phyloP scores from a whole-genome alignment of 1,284 basidiomycete genomes.

The Trichosporon sp. region DNA sequence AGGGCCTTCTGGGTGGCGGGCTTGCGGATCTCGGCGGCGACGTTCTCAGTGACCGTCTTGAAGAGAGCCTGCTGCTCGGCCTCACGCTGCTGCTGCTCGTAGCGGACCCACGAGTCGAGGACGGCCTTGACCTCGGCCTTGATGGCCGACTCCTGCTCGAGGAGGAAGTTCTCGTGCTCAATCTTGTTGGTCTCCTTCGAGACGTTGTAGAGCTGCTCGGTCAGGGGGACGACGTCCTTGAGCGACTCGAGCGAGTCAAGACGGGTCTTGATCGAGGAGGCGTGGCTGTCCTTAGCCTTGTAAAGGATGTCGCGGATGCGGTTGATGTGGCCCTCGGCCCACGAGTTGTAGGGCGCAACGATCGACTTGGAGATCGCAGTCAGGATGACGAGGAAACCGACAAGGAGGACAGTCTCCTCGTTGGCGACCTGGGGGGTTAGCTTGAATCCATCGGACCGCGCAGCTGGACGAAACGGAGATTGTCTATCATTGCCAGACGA shows the following conservation, averaged over 20 bases:
- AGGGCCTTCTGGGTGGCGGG: slow-evolving; percentile 93
- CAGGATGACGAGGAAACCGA: slow-evolving; percentile 82
- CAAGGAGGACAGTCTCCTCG: slow-evolving; percentile 80
- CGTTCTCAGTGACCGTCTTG: slow-evolving; percentile 78
- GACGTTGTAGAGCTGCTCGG: slow-evolving; percentile 81
- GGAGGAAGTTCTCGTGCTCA: slow-evolving; percentile 84
- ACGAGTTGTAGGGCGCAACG: slow-evolving; percentile 82
- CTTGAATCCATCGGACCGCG: no score
- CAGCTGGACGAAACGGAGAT: not conserved
- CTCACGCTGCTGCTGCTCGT: slow-evolving; percentile 94
- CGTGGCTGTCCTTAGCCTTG: slow-evolving; percentile 80
- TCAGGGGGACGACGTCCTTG: slow-evolving; percentile 89
- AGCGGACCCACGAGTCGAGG: slow-evolving; percentile 96
- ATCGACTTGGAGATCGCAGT: slow-evolving; percentile 73
- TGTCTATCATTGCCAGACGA: no score
- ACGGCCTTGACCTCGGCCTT: slow-evolving; percentile 88
- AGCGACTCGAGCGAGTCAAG: slow-evolving; percentile 85
- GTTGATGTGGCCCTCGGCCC: slow-evolving; percentile 82
- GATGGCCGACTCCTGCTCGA: slow-evolving; percentile 81
- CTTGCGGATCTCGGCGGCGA: slow-evolving; percentile 74
- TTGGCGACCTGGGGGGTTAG: slow-evolving; percentile 60
- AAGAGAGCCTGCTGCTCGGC: slow-evolving; percentile 88
- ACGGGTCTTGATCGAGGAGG: slow-evolving; percentile 84
- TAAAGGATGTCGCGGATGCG: slow-evolving; percentile 79
- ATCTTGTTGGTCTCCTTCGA: slow-evolving; percentile 94